These are phyloP conservation scores for Candida sithepensis DNA, from an alignment of 805 yeast species.

Conservation along the genomic window DNA sequence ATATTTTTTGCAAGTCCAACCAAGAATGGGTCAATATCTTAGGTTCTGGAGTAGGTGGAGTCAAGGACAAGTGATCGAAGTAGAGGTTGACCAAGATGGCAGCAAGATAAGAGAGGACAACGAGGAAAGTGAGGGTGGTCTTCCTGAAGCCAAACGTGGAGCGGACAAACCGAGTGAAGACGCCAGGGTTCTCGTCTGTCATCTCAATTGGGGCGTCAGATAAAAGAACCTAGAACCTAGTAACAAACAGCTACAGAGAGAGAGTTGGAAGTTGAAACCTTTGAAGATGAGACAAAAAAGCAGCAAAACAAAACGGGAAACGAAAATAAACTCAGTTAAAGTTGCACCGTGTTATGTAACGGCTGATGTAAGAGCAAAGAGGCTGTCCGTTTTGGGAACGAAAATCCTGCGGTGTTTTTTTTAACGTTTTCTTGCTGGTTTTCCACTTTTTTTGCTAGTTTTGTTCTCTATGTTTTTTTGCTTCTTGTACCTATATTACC, in stretches of 20 bases:
- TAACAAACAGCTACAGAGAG: not conserved
- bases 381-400: not conserved
- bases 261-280: too few species aligned
- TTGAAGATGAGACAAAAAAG: too few species aligned
- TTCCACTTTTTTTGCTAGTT: not conserved
- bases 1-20: constrained; percentile 69
- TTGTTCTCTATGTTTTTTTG: not conserved
- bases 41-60: constrained; percentile 41
- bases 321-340: not conserved
- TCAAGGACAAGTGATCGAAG: constrained; percentile 40
- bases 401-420: not conserved
- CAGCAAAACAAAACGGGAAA: not conserved
- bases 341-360: too few species aligned
- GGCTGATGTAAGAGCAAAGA: too few species aligned
- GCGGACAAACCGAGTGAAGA: constrained; percentile 32
- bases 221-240: too few species aligned
- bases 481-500: not conserved
- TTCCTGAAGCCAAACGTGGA: constrained; percentile 68
- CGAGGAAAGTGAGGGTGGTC: constrained; percentile 59
- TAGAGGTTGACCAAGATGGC: constrained; percentile 32
- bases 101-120: constrained; percentile 42
- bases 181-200: constrained; percentile 16
- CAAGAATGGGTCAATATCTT: constrained; percentile 47
- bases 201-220: too few species aligned
- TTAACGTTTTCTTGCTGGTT: not conserved